These are phyloP conservation scores for Erodium trifolium DNA, from an alignment of 441 rosid genomes.

Conservation along the genomic window DNA sequence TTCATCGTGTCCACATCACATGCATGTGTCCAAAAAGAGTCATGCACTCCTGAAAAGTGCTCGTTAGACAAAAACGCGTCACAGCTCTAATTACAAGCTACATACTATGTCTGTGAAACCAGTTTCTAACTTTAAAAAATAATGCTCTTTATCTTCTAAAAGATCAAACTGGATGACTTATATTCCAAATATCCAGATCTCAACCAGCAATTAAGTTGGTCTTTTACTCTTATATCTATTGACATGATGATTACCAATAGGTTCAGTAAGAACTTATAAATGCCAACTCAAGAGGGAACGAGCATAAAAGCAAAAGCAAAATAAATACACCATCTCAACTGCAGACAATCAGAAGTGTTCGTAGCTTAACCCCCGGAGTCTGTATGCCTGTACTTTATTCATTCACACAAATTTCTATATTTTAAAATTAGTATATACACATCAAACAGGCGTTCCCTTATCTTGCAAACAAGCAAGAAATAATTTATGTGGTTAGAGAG, in stretches of 20 bases:
- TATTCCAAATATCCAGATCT: not conserved
- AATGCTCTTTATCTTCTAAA: not conserved
- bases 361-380: not conserved
- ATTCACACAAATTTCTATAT: not conserved
- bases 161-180: not conserved
- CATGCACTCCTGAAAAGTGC: slow-evolving; percentile 75
- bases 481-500: not conserved
- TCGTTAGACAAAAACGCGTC: slow-evolving; percentile 3
- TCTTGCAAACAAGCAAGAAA: not conserved
- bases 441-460: not conserved
- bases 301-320: not conserved
- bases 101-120: not conserved
- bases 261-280: not conserved
- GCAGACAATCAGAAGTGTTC: not conserved
- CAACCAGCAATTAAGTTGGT: not conserved
- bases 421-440: not conserved
- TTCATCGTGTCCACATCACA: slow-evolving; percentile 89
- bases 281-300: not conserved
- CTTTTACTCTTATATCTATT: not conserved
- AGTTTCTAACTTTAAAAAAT: not conserved
- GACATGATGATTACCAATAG: not conserved
- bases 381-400: not conserved
- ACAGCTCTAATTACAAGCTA: not conserved
- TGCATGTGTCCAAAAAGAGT: slow-evolving; percentile 98
- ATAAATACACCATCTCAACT: not conserved